Conservation (phyloP, 495 filamentous ascomycete species). For the Daldinia vernicosa region DNA sequence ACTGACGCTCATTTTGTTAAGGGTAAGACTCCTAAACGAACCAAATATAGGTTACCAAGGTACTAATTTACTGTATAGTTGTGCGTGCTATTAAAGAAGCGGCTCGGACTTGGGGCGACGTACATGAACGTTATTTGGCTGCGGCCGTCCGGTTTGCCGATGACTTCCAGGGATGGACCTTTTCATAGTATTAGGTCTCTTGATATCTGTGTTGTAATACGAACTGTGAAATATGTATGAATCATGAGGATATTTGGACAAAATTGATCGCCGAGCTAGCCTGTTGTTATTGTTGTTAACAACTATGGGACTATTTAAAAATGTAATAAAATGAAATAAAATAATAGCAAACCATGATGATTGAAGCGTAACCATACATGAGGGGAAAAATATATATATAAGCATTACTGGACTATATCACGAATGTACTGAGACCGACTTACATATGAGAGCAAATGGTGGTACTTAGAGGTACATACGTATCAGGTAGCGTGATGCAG, state of each 20-base stretch:
- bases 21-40: slow-evolving; percentile 49
- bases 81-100: slow-evolving; percentile 77
- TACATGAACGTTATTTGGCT: slow-evolving; percentile 76
- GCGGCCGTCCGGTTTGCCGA: slow-evolving; percentile 81
- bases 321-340: neutral
- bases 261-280: slow-evolving; percentile 10
- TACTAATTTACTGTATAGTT: slow-evolving; percentile 51
- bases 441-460: neutral
- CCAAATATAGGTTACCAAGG: neutral
- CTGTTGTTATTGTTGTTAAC: neutral
- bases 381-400: neutral
- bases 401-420: neutral
- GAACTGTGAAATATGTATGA: neutral
- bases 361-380: neutral
- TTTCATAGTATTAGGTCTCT: slow-evolving; percentile 18
- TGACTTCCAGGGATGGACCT: slow-evolving; percentile 79
- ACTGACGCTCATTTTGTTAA: slow-evolving; percentile 87
- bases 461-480: neutral
- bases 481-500: neutral
- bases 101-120: slow-evolving; percentile 84
- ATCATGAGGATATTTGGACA: slow-evolving; percentile 2
- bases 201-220: neutral
- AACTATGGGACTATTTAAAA: neutral
- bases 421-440: neutral
- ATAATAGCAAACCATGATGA: neutral